Percentiles rank a stretch among this genome's conserved stretches.
phyloP scores from a whole-genome alignment of 306 rosid species.

The Vachellia collinsii region DNA sequence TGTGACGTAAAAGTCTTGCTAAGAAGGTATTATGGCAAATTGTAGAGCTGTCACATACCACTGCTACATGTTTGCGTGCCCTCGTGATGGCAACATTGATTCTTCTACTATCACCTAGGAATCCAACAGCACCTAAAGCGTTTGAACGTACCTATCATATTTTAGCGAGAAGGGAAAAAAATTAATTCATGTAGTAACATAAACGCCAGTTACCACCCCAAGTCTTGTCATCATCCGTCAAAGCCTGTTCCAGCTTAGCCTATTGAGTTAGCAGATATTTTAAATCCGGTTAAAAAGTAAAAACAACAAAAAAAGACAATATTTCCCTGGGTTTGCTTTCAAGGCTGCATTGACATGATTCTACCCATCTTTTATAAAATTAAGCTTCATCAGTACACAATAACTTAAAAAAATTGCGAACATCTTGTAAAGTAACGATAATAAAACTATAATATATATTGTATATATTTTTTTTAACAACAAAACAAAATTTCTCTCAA shows the following conservation, averaged over 20 bases:
- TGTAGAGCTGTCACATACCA: conserved; percentile 84
- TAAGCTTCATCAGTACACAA: neutral
- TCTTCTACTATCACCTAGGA: conserved; percentile 83
- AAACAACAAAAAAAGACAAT: neutral
- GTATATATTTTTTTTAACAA: neutral
- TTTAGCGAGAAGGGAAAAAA: neutral
- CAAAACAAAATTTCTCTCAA: neutral
- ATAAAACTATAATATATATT: neutral
- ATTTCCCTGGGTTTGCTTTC: neutral
- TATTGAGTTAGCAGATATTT: neutral
- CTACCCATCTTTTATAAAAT: neutral
- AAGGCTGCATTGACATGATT: neutral
- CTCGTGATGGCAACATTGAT: conserved; percentile 88
- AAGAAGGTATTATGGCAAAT: conserved; percentile 84
- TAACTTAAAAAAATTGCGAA: neutral
- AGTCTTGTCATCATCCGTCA: neutral
- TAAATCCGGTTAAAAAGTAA: neutral
- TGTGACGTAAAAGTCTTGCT: conserved; percentile 82
- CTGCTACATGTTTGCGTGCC: conserved; percentile 79
- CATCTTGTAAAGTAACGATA: neutral
- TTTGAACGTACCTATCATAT: conserved; percentile 72
- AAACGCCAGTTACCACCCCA: neutral
- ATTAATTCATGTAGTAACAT: neutral
- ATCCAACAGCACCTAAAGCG: conserved; percentile 86
- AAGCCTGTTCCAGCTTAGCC: neutral